phyloP scores from a whole-genome alignment of 345 rosid species.

The Syzygium oleosum region DNA sequence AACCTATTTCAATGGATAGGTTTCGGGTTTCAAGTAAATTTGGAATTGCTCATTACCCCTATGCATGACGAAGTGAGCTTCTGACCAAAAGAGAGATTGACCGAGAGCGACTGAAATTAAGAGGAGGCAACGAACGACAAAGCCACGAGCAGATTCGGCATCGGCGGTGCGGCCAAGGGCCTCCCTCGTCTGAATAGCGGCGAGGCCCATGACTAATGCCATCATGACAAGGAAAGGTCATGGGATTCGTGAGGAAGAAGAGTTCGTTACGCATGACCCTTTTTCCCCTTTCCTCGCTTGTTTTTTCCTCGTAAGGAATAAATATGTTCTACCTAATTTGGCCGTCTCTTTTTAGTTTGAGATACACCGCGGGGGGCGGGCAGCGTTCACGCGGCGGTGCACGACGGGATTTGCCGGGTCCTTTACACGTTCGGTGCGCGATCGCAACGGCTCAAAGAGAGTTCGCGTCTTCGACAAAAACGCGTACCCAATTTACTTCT shows the following conservation, averaged over 20 bases:
- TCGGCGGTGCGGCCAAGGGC: neutral
- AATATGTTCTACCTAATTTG: neutral
- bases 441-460: neutral
- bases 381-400: neutral
- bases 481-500: neutral
- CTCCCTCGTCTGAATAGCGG: neutral
- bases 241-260: neutral
- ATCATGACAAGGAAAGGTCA: neutral
- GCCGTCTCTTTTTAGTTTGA: neutral
- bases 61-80: too few species aligned
- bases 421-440: neutral
- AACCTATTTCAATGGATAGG: accelerated
- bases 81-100: neutral
- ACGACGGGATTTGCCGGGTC: neutral
- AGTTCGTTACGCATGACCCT: neutral
- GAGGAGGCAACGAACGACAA: neutral
- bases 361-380: neutral
- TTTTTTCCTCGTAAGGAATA: neutral
- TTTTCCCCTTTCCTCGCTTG: neutral
- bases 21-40: too few species aligned
- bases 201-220: neutral
- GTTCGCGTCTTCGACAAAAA: neutral
- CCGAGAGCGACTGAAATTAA: neutral
- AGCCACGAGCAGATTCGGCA: neutral
- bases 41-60: too few species aligned